phyloP scores from a whole-genome alignment of 768 basidiomycete species.

The Pholiota microspora region DNA sequence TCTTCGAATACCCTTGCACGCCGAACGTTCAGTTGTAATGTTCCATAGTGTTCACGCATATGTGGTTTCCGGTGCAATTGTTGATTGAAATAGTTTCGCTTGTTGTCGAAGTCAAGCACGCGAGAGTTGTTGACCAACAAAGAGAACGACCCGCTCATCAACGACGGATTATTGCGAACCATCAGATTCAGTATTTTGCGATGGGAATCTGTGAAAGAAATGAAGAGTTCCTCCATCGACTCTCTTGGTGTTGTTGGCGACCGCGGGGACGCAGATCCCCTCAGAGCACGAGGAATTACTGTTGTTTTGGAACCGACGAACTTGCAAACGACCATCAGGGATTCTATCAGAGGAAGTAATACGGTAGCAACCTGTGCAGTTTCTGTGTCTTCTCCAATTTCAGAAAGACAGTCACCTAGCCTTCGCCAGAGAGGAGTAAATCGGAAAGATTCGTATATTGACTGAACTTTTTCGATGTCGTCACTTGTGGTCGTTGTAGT shows the following conservation, averaged over 20 bases:
- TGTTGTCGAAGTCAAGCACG: constrained; percentile 99
- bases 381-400: constrained; percentile 77
- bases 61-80: constrained; percentile 85
- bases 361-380: constrained; percentile 90
- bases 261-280: constrained; percentile 66
- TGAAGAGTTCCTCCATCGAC: constrained; percentile 88
- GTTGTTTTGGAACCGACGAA: constrained; percentile 76
- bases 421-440: constrained; percentile 88
- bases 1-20: constrained; percentile 95
- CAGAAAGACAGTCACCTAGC: constrained; percentile 83
- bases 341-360: constrained; percentile 90
- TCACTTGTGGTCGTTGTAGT: constrained; percentile 34
- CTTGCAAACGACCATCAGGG: constrained; percentile 98
- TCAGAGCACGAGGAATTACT: constrained; percentile 46
- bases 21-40: constrained; percentile 86
- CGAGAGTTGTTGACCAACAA: constrained; percentile 93
- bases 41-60: constrained; percentile 75
- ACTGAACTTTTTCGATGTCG: constrained; percentile 79
- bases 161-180: constrained; percentile 96
- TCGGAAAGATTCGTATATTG: constrained; percentile 88
- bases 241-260: constrained; percentile 70
- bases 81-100: constrained; percentile 93
- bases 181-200: constrained; percentile 93
- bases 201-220: constrained; percentile 90
- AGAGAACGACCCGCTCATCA: constrained; percentile 98